phyloP scores from a whole-genome alignment of 2,329 filamentous ascomycete species.

The Beauveria bassiana region DNA sequence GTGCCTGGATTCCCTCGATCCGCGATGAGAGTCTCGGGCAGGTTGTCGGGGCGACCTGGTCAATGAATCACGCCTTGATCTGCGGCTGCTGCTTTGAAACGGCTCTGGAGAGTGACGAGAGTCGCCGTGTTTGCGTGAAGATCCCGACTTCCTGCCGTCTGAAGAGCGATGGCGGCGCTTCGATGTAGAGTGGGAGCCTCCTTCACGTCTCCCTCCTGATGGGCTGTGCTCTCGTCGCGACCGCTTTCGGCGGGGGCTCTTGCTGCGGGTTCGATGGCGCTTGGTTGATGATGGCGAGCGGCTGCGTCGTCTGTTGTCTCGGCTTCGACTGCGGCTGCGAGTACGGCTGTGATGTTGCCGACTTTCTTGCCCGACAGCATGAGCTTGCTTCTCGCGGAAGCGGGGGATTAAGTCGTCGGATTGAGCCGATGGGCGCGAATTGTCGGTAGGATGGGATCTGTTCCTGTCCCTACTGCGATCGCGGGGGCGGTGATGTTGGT shows the following conservation, averaged over 20 bases:
- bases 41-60: constrained; percentile 21
- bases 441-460: constrained; percentile 20
- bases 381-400: constrained; percentile 26
- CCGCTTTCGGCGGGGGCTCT: constrained; percentile 34
- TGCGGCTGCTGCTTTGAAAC: constrained; percentile 15
- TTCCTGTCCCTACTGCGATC: constrained; percentile 30
- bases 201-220: constrained; percentile 33
- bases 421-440: constrained; percentile 22
- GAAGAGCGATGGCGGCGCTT: constrained; percentile 26
- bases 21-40: constrained; percentile 19
- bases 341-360: constrained; percentile 27
- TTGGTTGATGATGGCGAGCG: constrained; percentile 33
- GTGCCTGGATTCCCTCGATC: constrained; percentile 19
- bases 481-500: constrained; percentile 28
- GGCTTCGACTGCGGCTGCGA: constrained; percentile 26
- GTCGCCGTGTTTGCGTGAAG: constrained; percentile 23
- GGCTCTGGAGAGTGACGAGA: constrained; percentile 22
- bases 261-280: constrained; percentile 35
- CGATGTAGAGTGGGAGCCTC: constrained; percentile 28
- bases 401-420: constrained; percentile 31
- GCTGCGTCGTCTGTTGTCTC: constrained; percentile 21
- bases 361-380: constrained; percentile 23
- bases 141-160: constrained; percentile 22
- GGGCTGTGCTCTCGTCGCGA: constrained; percentile 28
- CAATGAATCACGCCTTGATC: constrained; percentile 17